These are phyloP conservation scores for Melastoma malabathricum DNA, from an alignment of 345 rosid genomes.

Conservation along the genomic window DNA sequence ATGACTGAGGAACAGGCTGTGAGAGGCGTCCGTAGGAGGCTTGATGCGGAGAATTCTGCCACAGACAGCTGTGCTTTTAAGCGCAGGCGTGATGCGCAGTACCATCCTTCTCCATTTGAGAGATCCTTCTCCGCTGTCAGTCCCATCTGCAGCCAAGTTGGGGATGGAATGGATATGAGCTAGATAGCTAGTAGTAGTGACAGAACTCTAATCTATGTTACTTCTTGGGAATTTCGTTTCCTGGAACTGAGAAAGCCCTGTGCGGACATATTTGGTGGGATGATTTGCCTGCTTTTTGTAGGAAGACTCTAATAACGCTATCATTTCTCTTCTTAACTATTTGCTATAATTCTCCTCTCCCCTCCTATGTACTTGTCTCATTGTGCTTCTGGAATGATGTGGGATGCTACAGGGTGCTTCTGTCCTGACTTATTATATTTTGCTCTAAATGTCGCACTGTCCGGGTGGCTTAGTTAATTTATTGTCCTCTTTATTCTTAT, in stretches of 20 bases:
- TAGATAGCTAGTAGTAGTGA: constrained; percentile 25
- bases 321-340: constrained; percentile 21
- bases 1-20: constrained; percentile 81
- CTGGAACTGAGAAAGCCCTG: constrained; percentile 35
- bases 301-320: constrained; percentile 40
- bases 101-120: constrained; percentile 84
- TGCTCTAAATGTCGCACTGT: too few relatives aligned
- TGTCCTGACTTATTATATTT: too few relatives aligned
- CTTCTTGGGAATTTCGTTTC: constrained; percentile 8
- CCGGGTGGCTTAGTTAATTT: background rate
- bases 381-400: background rate
- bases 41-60: constrained; percentile 59
- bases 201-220: constrained; percentile 2
- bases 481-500: background rate
- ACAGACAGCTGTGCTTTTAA: constrained; percentile 62
- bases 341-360: constrained; percentile 5
- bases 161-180: constrained; percentile 94
- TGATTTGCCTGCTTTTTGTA: constrained; percentile 35
- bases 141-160: constrained; percentile 87
- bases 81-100: constrained; percentile 74
- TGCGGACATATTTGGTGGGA: constrained; percentile 33
- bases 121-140: constrained; percentile 78
- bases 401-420: background rate
- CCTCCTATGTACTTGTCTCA: background rate
- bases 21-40: constrained; percentile 92